Evolutionary conservation across 495 filamentous ascomycete species (phyloP).

Genomic region (Hyphodiscus hymeniophilus): DNA sequence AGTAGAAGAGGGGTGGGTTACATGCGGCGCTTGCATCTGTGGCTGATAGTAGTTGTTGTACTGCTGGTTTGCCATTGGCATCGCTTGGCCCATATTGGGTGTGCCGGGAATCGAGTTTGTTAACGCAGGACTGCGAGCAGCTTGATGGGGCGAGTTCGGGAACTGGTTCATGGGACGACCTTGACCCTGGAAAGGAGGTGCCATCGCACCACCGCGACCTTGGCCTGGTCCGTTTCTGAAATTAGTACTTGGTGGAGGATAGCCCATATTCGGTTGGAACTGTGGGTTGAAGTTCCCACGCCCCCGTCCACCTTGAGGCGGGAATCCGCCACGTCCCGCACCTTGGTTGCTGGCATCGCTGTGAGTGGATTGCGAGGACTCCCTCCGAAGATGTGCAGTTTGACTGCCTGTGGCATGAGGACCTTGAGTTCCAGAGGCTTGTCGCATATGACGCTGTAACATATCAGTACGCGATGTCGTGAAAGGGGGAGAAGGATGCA

Average conservation of each 20-base stretch:
- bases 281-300: slow-evolving; percentile 51
- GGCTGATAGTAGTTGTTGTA: slow-evolving; percentile 50
- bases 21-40: slow-evolving; percentile 55
- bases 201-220: slow-evolving; percentile 59
- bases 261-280: slow-evolving; percentile 56
- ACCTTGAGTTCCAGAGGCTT: slow-evolving; percentile 50
- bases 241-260: slow-evolving; percentile 41
- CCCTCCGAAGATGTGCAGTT: slow-evolving; percentile 65
- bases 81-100: slow-evolving; percentile 56
- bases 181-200: slow-evolving; percentile 54
- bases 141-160: slow-evolving; percentile 59
- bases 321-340: slow-evolving; percentile 40
- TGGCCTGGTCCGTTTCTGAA: slow-evolving; percentile 54
- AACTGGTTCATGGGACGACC: slow-evolving; percentile 44
- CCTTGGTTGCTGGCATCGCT: slow-evolving; percentile 61
- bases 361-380: slow-evolving; percentile 74
- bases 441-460: slow-evolving; percentile 46
- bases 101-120: slow-evolving; percentile 58
- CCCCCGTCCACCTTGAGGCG: slow-evolving; percentile 53
- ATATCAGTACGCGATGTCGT: slow-evolving; percentile 13
- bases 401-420: slow-evolving; percentile 41
- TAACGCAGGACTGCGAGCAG: slow-evolving; percentile 64
- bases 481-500: slow-evolving; percentile 1
- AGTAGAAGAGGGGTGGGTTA: slow-evolving; percentile 53
- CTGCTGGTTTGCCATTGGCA: slow-evolving; percentile 45